A percentile compares a stretch with the other conserved stretches of the same genome.
Conservation (phyloP, 176 grass and related monocot species). For the Eragrostis curvula region DNA sequence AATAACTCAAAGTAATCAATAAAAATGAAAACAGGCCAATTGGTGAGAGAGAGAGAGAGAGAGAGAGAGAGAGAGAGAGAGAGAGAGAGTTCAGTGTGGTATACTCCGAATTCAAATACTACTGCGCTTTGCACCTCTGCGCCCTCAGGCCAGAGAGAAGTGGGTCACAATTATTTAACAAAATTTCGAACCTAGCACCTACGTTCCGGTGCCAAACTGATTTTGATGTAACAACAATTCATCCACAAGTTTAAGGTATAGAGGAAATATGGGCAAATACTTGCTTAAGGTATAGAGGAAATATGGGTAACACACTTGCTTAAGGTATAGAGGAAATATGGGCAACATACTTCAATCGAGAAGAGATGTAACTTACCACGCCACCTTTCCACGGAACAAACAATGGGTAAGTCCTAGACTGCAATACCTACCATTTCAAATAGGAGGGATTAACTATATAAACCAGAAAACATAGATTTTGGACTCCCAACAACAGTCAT, state of each 20-base stretch:
- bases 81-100: no score
- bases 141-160: background rate
- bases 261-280: background rate
- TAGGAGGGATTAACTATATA: constrained; percentile 24
- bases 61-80: no score
- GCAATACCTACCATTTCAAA: constrained; percentile 72
- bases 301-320: background rate
- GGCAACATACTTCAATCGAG: constrained; percentile 30
- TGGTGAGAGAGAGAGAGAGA: no score
- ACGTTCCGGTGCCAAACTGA: background rate
- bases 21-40: background rate
- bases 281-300: background rate
- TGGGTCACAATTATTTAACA: background rate
- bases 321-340: background rate
- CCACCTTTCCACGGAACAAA: constrained; percentile 99
- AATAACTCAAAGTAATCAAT: background rate
- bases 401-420: constrained; percentile 81
- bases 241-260: background rate
- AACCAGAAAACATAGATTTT: background rate
- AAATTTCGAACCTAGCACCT: background rate
- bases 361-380: constrained; percentile 70
- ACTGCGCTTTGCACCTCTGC: no score
- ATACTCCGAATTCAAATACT: background rate
- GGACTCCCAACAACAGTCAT: background rate
- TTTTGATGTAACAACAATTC: background rate